Evolutionary conservation across 106 monocot species (phyloP).

Genomic region (Allium sativum): DNA sequence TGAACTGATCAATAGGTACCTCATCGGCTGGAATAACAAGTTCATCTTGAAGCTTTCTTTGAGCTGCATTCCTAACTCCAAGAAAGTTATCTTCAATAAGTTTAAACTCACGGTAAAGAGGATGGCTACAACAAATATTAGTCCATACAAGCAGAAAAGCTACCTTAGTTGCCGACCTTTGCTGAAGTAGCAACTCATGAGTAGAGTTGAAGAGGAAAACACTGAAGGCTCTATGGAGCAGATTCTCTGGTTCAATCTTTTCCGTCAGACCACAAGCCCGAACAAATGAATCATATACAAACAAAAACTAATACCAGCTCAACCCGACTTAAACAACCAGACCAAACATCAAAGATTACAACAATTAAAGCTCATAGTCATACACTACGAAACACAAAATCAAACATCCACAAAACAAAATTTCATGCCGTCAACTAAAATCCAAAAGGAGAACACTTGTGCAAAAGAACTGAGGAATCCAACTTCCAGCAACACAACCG

Average conservation of each 20-base stretch:
- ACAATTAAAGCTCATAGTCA: too few species aligned
- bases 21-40: constrained; percentile 72
- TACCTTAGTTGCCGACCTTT: constrained; percentile 68
- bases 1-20: constrained; percentile 70
- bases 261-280: constrained; percentile 90
- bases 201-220: constrained; percentile 92
- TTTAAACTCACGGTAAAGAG: constrained; percentile 53
- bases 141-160: constrained; percentile 64
- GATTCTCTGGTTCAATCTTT: constrained; percentile 66
- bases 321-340: too few species aligned
- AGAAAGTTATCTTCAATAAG: constrained; percentile 38
- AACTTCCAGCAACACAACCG: too few species aligned
- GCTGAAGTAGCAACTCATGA: constrained; percentile 75
- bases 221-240: constrained; percentile 91
- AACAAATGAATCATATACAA: too few species aligned
- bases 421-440: too few species aligned
- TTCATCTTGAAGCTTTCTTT: constrained; percentile 83
- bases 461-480: too few species aligned
- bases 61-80: constrained; percentile 82
- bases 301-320: too few species aligned
- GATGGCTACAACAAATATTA: constrained; percentile 66
- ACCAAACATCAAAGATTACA: too few species aligned
- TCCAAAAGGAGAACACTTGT: too few species aligned
- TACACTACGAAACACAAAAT: too few species aligned
- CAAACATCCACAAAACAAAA: too few species aligned